phyloP scores from a whole-genome alignment of 2,329 filamentous ascomycete genomes.

The Apiospora aurea region DNA sequence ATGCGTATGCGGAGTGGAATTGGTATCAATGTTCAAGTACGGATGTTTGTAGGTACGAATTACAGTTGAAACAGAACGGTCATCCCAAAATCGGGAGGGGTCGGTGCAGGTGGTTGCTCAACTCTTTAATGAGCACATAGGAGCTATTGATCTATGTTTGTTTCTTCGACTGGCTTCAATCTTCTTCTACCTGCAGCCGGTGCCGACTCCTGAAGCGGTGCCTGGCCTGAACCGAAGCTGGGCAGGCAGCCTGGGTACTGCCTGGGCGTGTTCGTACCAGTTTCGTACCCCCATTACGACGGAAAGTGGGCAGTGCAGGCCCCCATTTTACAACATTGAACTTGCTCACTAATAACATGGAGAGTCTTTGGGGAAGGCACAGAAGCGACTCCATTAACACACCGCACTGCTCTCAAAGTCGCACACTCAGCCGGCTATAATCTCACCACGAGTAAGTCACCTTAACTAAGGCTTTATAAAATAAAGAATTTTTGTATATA shows the following conservation, averaged over 20 bases:
- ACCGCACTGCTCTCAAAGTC: no score
- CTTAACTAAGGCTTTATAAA: no score
- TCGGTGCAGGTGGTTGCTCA: background rate
- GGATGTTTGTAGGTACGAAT: background rate
- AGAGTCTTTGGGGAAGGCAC: conserved; percentile 7
- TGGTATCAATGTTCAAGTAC: background rate
- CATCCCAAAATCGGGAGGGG: background rate
- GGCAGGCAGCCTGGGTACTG: no score
- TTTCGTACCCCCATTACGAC: conserved; percentile 31
- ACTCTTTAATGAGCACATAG: background rate
- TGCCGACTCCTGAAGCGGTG: background rate
- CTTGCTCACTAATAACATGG: conserved; percentile 7
- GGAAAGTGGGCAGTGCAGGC: conserved; percentile 34
- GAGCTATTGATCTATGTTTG: background rate
- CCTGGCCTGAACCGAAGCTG: conserved; percentile 10
- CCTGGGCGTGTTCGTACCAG: background rate
- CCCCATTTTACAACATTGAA: background rate
- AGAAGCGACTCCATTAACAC: no score
- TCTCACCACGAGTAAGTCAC: no score
- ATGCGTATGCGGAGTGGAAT: background rate
- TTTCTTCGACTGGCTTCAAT: conserved; percentile 7
- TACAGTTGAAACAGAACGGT: no score
- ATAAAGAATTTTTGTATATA: no score
- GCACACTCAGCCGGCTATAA: no score
- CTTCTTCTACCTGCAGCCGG: background rate